A percentile compares a stretch with the other conserved stretches of the same genome.
Conservation (phyloP, 371 early-diverging fungal genomes). For the Rhizomucor pusillus region DNA sequence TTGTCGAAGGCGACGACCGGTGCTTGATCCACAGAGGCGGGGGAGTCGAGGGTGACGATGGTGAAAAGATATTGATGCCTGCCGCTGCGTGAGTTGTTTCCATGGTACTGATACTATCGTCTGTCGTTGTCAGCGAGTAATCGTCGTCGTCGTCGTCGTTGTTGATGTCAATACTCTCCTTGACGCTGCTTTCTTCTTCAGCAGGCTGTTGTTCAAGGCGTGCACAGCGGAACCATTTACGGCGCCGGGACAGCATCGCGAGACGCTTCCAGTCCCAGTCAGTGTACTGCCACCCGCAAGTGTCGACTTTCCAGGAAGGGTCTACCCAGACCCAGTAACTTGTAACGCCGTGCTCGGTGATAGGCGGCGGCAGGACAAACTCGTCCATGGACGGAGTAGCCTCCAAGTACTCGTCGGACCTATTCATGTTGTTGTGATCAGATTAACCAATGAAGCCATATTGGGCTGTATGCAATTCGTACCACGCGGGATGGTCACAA, state of each 20-base stretch:
- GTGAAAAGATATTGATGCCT: no score
- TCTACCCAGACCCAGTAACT: slow-evolving; percentile 16
- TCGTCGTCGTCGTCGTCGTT: no score
- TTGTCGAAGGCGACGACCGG: no score
- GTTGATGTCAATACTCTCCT: no score
- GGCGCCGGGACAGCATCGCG: slow-evolving; percentile 13
- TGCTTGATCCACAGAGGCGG: no score
- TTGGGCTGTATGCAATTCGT: slow-evolving; percentile 6
- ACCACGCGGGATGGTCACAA: slow-evolving; percentile 28
- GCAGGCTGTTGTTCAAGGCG: slow-evolving; percentile 7
- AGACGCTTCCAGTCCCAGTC: slow-evolving; percentile 12
- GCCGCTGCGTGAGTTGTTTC: no score
- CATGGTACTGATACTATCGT: no score
- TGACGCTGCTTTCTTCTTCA: no score
- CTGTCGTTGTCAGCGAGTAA: no score
- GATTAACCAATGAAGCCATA: slow-evolving; percentile 2
- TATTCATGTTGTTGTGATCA: background rate
- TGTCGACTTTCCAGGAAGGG: slow-evolving; percentile 14
- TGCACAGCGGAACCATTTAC: slow-evolving; percentile 15
- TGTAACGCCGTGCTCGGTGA: background rate
- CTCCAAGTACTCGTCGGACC: slow-evolving; percentile 29
- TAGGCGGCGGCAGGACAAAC: slow-evolving; percentile 24
- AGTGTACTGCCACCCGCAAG: slow-evolving; percentile 17
- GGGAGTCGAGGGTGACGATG: no score
- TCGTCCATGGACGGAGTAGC: slow-evolving; percentile 15